phyloP scores from a whole-genome alignment of 2,329 filamentous ascomycete species.

The Pseudogymnoascus sp. region DNA sequence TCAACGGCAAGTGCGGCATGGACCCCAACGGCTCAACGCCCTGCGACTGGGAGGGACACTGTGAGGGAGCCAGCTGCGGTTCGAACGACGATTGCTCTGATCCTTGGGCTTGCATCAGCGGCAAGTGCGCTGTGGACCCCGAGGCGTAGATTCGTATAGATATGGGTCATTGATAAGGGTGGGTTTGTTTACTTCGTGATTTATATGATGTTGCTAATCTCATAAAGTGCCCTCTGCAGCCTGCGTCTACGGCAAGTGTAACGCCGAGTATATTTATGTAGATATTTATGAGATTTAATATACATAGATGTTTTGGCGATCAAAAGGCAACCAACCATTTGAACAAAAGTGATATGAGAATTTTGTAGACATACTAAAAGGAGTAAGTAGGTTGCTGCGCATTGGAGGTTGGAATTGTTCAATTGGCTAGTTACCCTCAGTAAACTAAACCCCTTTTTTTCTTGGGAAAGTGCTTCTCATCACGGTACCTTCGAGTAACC shows the following conservation, averaged over 20 bases:
- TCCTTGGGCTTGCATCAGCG: conserved; percentile 14
- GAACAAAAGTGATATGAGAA: not conserved
- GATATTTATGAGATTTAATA: not conserved
- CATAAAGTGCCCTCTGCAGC: not conserved
- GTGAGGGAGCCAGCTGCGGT: conserved; percentile 15
- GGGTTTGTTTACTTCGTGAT: too few relatives aligned
- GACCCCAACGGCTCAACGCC: not conserved
- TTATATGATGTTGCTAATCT: too few relatives aligned
- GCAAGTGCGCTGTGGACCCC: conserved; percentile 14
- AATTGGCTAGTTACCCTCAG: too few relatives aligned
- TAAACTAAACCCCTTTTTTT: not conserved
- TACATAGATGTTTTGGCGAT: not conserved
- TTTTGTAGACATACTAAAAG: not conserved
- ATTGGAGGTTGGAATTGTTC: not conserved
- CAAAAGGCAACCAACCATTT: not conserved
- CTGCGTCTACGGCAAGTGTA: not conserved
- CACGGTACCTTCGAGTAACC: not conserved
- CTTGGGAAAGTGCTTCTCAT: not conserved
- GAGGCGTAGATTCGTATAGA: not conserved
- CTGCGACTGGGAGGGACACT: conserved; percentile 19
- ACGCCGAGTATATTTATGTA: not conserved
- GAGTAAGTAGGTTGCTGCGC: not conserved
- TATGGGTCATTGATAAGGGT: too few relatives aligned
- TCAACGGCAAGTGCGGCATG: conserved; percentile 14
- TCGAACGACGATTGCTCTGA: conserved; percentile 17